These are phyloP conservation scores for Pythium apleroticum DNA, from an alignment of 352 stramenopile genomes.

Conservation along the genomic window DNA sequence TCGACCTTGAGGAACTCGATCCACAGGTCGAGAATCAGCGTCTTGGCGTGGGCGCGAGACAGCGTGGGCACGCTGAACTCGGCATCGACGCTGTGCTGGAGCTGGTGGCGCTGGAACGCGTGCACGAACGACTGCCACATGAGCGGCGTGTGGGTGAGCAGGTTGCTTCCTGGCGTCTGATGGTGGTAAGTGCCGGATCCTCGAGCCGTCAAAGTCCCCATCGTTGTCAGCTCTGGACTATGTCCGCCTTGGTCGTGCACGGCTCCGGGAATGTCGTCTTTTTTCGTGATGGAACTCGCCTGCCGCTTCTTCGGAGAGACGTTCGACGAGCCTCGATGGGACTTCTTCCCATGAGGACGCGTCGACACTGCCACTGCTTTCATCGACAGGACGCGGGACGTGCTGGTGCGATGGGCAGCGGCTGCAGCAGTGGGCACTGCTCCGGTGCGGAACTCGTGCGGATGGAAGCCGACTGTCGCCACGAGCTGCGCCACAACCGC, in stretches of 20 bases:
- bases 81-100: neutral
- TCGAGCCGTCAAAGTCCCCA: neutral
- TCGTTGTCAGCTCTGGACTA: too few species aligned
- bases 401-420: neutral
- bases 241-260: neutral
- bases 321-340: neutral
- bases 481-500: slow-evolving; percentile 47
- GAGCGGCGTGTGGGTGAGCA: slow-evolving; percentile 17
- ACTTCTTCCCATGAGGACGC: neutral
- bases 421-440: neutral
- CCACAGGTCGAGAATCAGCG: slow-evolving; percentile 66
- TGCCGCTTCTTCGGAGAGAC: slow-evolving; percentile 18
- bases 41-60: slow-evolving; percentile 35
- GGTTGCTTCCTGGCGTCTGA: neutral
- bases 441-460: slow-evolving; percentile 19
- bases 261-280: slow-evolving; percentile 13
- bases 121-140: slow-evolving; percentile 27
- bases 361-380: neutral
- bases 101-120: slow-evolving; percentile 27
- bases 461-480: slow-evolving; percentile 42
- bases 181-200: neutral
- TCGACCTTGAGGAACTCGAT: slow-evolving; percentile 77
- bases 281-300: slow-evolving; percentile 18
- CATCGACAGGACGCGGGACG: neutral
- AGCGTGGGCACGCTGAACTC: slow-evolving; percentile 23